Base-by-base conservation (phyloP, 2,329 filamentous ascomycete genomes). In the Diaporthe eres region DNA sequence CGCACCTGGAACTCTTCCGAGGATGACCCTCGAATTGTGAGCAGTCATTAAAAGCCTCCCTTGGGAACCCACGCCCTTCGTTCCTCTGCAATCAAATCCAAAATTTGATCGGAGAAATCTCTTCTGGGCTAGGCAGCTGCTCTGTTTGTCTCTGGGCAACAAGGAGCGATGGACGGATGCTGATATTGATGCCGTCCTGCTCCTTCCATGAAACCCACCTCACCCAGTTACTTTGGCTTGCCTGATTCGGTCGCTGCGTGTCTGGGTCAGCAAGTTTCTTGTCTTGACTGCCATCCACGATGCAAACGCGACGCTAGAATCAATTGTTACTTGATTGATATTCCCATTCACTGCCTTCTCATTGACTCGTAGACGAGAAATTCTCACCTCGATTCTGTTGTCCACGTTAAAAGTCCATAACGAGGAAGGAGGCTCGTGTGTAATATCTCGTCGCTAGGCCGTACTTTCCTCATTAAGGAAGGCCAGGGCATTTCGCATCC, bases 381-480 rank as follows among this genome's bases (percentile, higher is more conserved):
- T 25, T 9, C 63, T 53, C 63, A 51, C 28, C 31, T 39, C 31
- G 31, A 70, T 31, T 6, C n/a, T 10, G 34, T 31, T 17, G 49
- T 42, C n/a, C 13, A 39, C 34, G 4, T 53, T 31, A 19, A 15
- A 19, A 15, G 37, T 53, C 15, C 65, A 53, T n/a, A 10, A 6
- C 22, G 47, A 28, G 47, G 47, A 68, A 53, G 31, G 47, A 68
- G 28, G 65, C 42, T 42, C 49, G 39, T n/a, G 65, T 55, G 28
- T 34, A 42, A 70, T 70, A 70, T 28, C 65, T 53, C n/a, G 15
- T 70, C 47, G n/a, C 65, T 70, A 70, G 49, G 65, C 65, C 65
- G 7, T 42, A 42, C 65, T 70, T 70, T 42, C 65, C 65, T 42
- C 49, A 70, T 70, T 55, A 4, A 70, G 65, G 42, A 70, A 42